Evolutionary conservation across 306 rosid species (phyloP), one percentile per base, ranked within the genome.

Genomic region (Echinosophora koreensis): DNA sequence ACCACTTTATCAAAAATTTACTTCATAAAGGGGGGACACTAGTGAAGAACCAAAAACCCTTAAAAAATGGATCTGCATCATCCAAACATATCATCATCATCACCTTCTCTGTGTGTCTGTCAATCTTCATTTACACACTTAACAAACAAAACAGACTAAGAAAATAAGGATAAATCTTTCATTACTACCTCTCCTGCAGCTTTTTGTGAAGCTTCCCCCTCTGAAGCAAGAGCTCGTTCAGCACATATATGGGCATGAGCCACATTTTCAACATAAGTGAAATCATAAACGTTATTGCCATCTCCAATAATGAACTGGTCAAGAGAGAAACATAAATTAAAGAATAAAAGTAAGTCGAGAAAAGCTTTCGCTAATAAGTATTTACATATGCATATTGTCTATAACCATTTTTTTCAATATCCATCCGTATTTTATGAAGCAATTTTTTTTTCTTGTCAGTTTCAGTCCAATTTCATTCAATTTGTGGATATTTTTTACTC

Each of bases 211-310:
- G 80, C 83, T 10, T 66, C 15, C 80, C 83, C 88, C 66, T 86
- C 93, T 47, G 97, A 91, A 49, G 96, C 97, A 59, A 96, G 88
- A 75, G 97, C 93, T 64, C 83, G 88, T 58, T 96, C 99, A 37
- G 98, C 99, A 86, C 99, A 96, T 27, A 92, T 63, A 75, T 96
- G 99, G 69, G 88, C 93, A 84, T 96, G 96, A 60, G 95, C 99
- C 88, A 96, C 96, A 57, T 96, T 96, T 89, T 86, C 97, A 81
- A 96, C 99, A 66, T 88, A 96, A 35, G 99, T 96, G 87, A 96
- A 96, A 83, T 96, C 99, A 71, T 81, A 89, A 30, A 89, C 14
- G 63, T 92, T 96, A 59, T 88, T 89, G 47, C 99, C 99, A 87
- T 92, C 88, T 2, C 99, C 99, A 82, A 96, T 78, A 77, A 96